A percentile compares a stretch with the other conserved stretches of the same genome.
phyloP scores from a whole-genome alignment of 768 basidiomycete species.

The Lactarius akahatsu region DNA sequence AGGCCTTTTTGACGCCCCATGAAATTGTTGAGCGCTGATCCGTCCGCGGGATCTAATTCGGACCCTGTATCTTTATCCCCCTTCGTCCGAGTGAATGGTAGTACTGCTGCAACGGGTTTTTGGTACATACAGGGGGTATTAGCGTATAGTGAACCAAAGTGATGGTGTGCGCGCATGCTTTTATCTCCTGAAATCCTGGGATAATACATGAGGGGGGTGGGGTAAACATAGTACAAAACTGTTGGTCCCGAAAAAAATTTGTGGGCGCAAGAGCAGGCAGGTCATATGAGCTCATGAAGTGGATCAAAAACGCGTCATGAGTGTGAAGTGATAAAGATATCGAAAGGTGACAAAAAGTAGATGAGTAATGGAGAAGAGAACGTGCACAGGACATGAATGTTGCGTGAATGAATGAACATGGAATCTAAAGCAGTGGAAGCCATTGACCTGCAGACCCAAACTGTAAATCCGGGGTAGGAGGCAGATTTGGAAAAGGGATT shows the following conservation, averaged over 20 bases:
- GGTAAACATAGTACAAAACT: slow-evolving; percentile 6
- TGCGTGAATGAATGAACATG: neutral
- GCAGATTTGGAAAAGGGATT: neutral
- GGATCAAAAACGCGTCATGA: neutral
- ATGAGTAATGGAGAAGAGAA: neutral
- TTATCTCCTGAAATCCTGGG: neutral
- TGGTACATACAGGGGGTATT: neutral
- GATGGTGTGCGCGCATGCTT: slow-evolving; percentile 4
- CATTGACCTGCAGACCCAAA: slow-evolving; percentile 63
- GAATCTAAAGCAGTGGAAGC: slow-evolving; percentile 70
- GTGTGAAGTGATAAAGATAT: slow-evolving; percentile 25
- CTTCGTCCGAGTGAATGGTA: neutral
- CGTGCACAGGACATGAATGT: neutral
- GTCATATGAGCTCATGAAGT: slow-evolving; percentile 1
- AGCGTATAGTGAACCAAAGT: neutral
- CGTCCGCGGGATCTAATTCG: neutral
- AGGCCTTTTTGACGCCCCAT: neutral
- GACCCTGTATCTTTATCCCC: neutral
- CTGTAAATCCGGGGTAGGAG: neutral
- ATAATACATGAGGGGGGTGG: slow-evolving; percentile 1
- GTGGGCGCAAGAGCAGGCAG: slow-evolving; percentile 1
- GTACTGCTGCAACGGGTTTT: neutral
- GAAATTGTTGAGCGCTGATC: neutral
- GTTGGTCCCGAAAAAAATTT: neutral
- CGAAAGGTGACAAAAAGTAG: neutral